phyloP scores from a whole-genome alignment of 257 asterid genomes.

The Solanum paucissectum region DNA sequence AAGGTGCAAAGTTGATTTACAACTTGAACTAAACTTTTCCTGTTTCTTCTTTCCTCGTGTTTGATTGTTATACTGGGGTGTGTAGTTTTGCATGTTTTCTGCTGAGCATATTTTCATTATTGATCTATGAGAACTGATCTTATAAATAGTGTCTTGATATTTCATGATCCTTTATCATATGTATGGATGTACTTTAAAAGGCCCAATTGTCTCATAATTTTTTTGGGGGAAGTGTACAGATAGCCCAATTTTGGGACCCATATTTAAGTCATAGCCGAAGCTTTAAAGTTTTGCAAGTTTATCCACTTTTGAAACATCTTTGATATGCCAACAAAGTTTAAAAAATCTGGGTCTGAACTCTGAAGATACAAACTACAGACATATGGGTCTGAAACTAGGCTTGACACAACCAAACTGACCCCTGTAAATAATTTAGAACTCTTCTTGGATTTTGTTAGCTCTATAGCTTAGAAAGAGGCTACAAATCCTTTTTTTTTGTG shows the following conservation, averaged over 20 bases:
- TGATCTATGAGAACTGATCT: neutral
- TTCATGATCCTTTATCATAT: neutral
- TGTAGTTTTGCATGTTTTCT: neutral
- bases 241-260: neutral
- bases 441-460: too few species aligned
- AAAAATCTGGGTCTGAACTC: neutral
- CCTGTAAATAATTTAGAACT: too few species aligned
- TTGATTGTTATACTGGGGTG: neutral
- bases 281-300: neutral
- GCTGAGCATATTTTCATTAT: neutral
- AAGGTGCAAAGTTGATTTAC: conserved; percentile 47
- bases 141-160: neutral
- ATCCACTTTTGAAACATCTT: neutral
- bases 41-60: neutral
- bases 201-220: neutral
- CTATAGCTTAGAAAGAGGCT: too few species aligned
- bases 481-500: too few species aligned
- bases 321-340: neutral
- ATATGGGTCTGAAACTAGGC: neutral
- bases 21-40: neutral
- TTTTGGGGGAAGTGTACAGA: neutral
- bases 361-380: neutral
- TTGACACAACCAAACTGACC: neutral
- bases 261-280: neutral
- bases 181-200: neutral